Evolutionary conservation across 768 basidiomycete genomes (phyloP), one percentile per base, ranked within the genome.

Genomic region (Phlebiopsis gigantea): DNA sequence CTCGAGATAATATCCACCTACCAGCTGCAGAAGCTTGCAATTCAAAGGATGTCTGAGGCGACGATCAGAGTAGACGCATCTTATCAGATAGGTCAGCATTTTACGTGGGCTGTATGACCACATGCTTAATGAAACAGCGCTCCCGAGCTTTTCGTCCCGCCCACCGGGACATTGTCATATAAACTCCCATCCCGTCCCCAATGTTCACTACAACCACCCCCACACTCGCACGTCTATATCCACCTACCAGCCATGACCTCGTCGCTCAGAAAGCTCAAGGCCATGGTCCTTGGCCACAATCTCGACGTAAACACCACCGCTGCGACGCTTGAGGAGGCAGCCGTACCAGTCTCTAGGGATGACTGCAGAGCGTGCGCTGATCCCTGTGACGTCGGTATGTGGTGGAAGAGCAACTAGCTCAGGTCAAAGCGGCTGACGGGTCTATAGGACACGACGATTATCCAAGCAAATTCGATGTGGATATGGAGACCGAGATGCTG

Each of bases 401-500:
- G 10, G 34, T 47, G 1, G 2, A 54, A 8, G 34, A 19, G 4
- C 22, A 19, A 3, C 15, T 19, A n/a, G n/a, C 9, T 1, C 46
- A 29, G 17, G 46, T 29, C 7, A 12, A 46, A n/a, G 10, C 10
- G 30, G 39, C 29, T 55, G 43, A 54, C 44, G 22, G n/a, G 17
- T 5, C 17, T 25, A n/a, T 60, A 88, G 88, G 83, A 56, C 88
- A 91, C 66, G 83, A 87, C 53, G 84, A 84, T 45, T 92, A 87
- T 63, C 85, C 90, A 25, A 71, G 70, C 17, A 83, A 80, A 51
- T 87, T 97, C 65, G 81, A 83, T 39, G 75, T 90, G 30, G 95
- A 98, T 73, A 82, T 80, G 75, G 85, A 87, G 21, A 81, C 83
- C 2, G 80, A 87, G 46, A 82, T 98, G 82, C 72, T 94, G n/a